Base-by-base conservation (phyloP, 1,139 yeast genomes). In the Saccharomyces hybrid region DNA sequence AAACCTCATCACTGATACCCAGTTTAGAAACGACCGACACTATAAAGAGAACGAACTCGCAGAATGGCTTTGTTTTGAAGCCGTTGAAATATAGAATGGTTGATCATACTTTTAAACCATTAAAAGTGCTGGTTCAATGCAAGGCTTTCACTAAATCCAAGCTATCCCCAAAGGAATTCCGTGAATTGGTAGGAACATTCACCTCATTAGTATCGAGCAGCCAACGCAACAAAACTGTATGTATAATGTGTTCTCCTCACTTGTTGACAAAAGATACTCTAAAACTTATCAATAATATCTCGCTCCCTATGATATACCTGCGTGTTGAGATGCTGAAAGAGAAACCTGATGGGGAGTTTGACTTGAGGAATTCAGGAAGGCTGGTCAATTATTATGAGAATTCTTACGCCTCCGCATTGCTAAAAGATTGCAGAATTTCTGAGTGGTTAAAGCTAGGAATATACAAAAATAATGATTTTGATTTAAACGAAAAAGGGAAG, bases 111-210 rank as follows among this genome's bases (percentile, higher is more conserved):
- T 28, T 52, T 32, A 32, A 46, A 44, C 58, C 64, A 4, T 32
- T 68, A 63, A 75, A 58, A 61, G 64, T 73, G 0, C 52, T 83
- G 50, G 81, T 82, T 0, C 90, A 84, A 63, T 84, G 90, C 64
- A 84, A 84, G 59, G 70, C 73, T 1, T 70, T 72, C 23, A 76
- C 75, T 57, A 70, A 74, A 52, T 68, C 73, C 16, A 72, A 79
- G 64, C 75, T 83, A 16, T 71, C 76, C 6, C 84, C 86, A 1
- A 71, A 73, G 51, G 76, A 78, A 31, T 72, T 84, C 5, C 72
- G 89, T 48, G 88, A 83, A 59, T 65, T 84, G 44, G 75, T 80
- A 0, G 89, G 89, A 0, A 77, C 81, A 6, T 78, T 78, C 59
- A 70, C 75, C 50, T 78, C 72, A 54, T 77, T 78, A 58, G 74